Evolutionary conservation across 2,329 filamentous ascomycete genomes (phyloP), one percentile per base, ranked within the genome.

Genomic region (Thielaviopsis musarum): DNA sequence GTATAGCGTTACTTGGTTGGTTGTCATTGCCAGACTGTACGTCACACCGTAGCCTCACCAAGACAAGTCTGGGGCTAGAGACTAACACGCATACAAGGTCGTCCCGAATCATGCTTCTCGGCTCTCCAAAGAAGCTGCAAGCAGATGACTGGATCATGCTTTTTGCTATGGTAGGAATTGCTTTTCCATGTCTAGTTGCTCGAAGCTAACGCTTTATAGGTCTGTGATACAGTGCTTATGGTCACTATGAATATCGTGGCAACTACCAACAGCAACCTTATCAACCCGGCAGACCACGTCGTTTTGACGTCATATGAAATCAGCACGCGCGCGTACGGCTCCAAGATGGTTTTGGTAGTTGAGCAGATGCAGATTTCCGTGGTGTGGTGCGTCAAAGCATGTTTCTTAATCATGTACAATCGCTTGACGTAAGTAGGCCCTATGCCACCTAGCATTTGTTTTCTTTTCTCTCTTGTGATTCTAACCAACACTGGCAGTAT

Each of bases 341-440:
- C 79, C 49, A 84, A 84, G 71, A 76, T 80, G 71, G 80, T 83
- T 0, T 71, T 83, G 49, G 75, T 82, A 6, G 77, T 79, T 2
- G 81, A 84, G 64, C 74, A 83, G 67, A 76, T 77, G 65, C 84
- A 86, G 70, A 71, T 83, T 19, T 71, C 81, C 56, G 75, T 77
- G 9, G 77, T 78, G 26, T 83, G 77, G 76, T 68, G 72, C 0
- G 72, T 80, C 63, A 83, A 83, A 66, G 67, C 70, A 7, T 82
- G 79, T 64, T 70, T 83, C 63, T 66, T 83, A 48, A 68, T 81
- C 62, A 75, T 82, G 72, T 82, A 80, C 64, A 70, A 74, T 63
- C 77, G 78, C 52, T 69, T 82, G 61, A 79, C 77, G 70, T 76
- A 59, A 59, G 73, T 70, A 12, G n/a, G n/a, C n/a, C n/a, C n/a